phyloP scores from a whole-genome alignment of 1,284 basidiomycete genomes.

The Sphaerobolus stellatus region DNA sequence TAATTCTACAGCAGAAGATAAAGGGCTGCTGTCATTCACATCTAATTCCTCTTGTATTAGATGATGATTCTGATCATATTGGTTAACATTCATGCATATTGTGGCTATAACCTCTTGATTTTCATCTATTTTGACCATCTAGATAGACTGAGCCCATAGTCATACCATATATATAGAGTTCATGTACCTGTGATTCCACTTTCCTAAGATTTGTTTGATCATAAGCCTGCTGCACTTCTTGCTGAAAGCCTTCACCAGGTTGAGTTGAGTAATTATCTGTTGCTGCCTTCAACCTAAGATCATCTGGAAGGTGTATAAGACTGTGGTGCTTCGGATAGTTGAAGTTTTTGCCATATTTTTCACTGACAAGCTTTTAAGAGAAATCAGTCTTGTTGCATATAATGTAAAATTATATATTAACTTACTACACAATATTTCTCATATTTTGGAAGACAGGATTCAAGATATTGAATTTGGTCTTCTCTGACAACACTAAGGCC shows the following conservation, averaged over 20 bases:
- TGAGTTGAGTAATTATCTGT: background rate
- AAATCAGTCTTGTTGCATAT: background rate
- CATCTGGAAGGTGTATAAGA: background rate
- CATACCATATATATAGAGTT: too few relatives aligned
- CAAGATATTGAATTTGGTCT: background rate
- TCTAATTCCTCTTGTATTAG: too few relatives aligned
- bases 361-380: background rate
- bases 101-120: too few relatives aligned
- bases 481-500: background rate
- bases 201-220: background rate
- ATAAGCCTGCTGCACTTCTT: background rate
- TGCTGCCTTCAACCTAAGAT: background rate
- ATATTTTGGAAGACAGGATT: background rate
- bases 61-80: too few relatives aligned
- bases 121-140: too few relatives aligned
- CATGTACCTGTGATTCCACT: background rate
- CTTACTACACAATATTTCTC: background rate
- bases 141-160: too few relatives aligned
- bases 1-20: too few relatives aligned
- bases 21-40: too few relatives aligned
- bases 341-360: background rate
- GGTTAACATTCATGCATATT: too few relatives aligned
- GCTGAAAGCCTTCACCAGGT: background rate
- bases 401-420: background rate
- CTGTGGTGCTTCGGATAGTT: background rate